Conservation (phyloP, 108 stramenopile genomes). For the Nannochloropsis salina region DNA sequence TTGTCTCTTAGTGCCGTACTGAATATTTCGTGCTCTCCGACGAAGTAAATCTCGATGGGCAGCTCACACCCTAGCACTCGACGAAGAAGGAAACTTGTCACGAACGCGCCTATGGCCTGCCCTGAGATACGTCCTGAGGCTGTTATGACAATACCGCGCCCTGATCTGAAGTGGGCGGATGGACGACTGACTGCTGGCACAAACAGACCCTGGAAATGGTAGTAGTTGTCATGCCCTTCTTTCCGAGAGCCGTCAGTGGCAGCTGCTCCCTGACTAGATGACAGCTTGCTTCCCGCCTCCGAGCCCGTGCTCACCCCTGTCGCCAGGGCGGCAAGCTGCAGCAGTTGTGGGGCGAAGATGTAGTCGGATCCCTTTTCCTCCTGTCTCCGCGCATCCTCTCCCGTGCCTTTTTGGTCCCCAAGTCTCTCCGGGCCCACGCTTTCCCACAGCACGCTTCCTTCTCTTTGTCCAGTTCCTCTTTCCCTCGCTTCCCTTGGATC, state of each 20-base stretch:
- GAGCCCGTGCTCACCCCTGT: not conserved
- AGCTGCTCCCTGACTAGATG: not conserved
- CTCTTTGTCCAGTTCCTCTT: not conserved
- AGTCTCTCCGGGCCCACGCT: not conserved
- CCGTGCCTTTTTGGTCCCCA: no score
- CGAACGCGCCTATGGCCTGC: not conserved
- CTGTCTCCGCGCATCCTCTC: not conserved
- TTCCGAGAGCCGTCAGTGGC: not conserved
- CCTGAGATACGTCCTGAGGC: not conserved
- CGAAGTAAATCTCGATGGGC: not conserved
- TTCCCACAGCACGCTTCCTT: not conserved
- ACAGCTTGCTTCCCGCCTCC: not conserved
- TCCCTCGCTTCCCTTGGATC: no score
- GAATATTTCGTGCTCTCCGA: not conserved
- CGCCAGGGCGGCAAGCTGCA: not conserved
- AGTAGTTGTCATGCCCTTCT: not conserved
- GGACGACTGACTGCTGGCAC: not conserved
- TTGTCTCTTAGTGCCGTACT: not conserved
- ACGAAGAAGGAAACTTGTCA: conserved; percentile 2
- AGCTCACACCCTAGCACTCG: not conserved
- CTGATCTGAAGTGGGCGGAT: not conserved
- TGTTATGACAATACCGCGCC: not conserved
- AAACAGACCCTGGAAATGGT: conserved; percentile 20
- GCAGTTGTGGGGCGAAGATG: not conserved
- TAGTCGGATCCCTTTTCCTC: not conserved